phyloP scores from a whole-genome alignment of 2,329 filamentous ascomycete species.

The Hypoxylon sp. region DNA sequence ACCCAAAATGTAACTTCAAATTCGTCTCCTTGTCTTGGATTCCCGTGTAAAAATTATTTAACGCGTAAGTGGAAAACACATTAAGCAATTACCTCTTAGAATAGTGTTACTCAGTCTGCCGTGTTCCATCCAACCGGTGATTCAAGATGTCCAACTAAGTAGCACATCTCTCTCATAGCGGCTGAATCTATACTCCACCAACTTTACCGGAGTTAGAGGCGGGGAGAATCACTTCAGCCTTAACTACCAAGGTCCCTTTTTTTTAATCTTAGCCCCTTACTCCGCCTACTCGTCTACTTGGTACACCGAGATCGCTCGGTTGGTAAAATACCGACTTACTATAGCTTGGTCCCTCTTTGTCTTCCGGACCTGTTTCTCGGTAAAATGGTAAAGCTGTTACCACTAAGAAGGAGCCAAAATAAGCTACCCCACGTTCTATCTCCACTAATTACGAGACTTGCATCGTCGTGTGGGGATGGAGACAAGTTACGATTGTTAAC shows the following conservation, averaged over 20 bases:
- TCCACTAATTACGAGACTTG: conserved; percentile 22
- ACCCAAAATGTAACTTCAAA: conserved; percentile 4
- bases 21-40: conserved; percentile 3
- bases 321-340: conserved; percentile 22
- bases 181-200: conserved; percentile 35
- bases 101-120: conserved; percentile 7
- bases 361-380: conserved; percentile 24
- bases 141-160: conserved; percentile 10
- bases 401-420: conserved; percentile 28
- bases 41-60: neutral
- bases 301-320: conserved; percentile 32
- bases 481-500: neutral
- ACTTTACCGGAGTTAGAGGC: conserved; percentile 37
- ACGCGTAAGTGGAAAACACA: neutral
- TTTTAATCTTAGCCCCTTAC: conserved; percentile 4
- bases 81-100: neutral
- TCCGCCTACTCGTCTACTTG: conserved; percentile 11
- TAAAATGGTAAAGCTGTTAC: conserved; percentile 39
- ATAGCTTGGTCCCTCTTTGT: conserved; percentile 1
- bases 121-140: conserved; percentile 22
- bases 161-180: conserved; percentile 11
- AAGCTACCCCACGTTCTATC: conserved; percentile 37
- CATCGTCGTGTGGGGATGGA: conserved; percentile 16
- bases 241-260: conserved; percentile 17
- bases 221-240: conserved; percentile 29